Percentiles rank a stretch among this genome's conserved stretches.
Evolutionary conservation across 495 filamentous ascomycete species (phyloP).

Genomic region (Penicillium herquei): DNA sequence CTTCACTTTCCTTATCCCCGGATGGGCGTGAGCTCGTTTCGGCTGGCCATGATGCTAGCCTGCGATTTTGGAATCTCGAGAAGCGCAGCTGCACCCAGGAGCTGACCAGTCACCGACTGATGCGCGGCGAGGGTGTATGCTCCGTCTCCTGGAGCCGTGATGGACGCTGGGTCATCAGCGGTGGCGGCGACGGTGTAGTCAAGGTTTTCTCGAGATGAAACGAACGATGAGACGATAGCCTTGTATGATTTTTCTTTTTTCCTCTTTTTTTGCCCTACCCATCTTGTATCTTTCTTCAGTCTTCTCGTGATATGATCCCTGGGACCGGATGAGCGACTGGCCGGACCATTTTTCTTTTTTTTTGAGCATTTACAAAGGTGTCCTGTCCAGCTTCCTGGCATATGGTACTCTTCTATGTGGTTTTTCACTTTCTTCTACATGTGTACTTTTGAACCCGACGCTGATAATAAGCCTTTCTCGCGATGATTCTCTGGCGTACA

Average conservation of each 20-base stretch:
- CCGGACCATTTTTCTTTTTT: slow-evolving; percentile 32
- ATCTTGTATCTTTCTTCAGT: slow-evolving; percentile 20
- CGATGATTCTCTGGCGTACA: slow-evolving; percentile 29
- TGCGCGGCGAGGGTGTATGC: slow-evolving; percentile 94
- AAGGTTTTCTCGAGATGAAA: slow-evolving; percentile 81
- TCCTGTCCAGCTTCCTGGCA: slow-evolving; percentile 34
- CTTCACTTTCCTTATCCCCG: slow-evolving; percentile 83
- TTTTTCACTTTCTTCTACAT: slow-evolving; percentile 26
- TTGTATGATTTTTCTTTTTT: slow-evolving; percentile 36
- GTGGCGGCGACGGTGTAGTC: slow-evolving; percentile 92
- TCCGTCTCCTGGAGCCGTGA: slow-evolving; percentile 92
- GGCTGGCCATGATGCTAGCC: slow-evolving; percentile 88
- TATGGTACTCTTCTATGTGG: slow-evolving; percentile 37
- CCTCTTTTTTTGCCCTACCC: slow-evolving; percentile 22
- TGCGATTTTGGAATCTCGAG: slow-evolving; percentile 97
- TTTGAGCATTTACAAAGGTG: slow-evolving; percentile 46
- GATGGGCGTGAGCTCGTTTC: slow-evolving; percentile 93
- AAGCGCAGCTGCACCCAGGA: slow-evolving; percentile 92
- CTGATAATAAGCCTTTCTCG: slow-evolving; percentile 25
- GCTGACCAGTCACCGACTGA: slow-evolving; percentile 82
- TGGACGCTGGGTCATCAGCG: slow-evolving; percentile 89
- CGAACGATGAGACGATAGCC: slow-evolving; percentile 25
- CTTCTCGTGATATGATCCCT: slow-evolving; percentile 35
- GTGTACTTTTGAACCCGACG: slow-evolving; percentile 26
- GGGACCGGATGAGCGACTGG: slow-evolving; percentile 46